Conservation (phyloP, 768 basidiomycete species). For the Sistotremastrum suecicum region DNA sequence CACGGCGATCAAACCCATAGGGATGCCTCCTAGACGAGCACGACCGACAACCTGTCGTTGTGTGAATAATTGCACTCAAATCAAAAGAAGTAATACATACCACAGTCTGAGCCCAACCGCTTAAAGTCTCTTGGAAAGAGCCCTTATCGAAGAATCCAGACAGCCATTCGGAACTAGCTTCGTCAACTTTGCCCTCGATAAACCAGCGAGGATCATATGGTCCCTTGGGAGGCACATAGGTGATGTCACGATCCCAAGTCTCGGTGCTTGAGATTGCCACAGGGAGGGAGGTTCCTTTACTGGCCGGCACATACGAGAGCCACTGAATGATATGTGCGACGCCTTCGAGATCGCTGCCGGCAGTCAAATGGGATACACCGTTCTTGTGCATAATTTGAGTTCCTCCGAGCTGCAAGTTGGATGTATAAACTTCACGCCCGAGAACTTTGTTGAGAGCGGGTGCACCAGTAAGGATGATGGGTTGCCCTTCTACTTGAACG, state of each 20-base stretch:
- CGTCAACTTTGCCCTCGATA: conserved; percentile 88
- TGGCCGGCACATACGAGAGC: conserved; percentile 86
- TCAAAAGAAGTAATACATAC: conserved; percentile 15
- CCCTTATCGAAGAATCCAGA: conserved; percentile 94
- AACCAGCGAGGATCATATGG: conserved; percentile 97
- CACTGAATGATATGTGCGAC: conserved; percentile 89
- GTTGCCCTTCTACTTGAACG: conserved; percentile 97
- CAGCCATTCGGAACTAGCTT: conserved; percentile 58
- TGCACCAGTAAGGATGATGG: conserved; percentile 97
- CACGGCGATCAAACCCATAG: conserved; percentile 95
- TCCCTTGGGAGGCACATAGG: conserved; percentile 82
- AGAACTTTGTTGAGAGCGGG: conserved; percentile 96
- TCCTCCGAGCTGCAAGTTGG: conserved; percentile 94
- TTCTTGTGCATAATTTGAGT: conserved; percentile 99
- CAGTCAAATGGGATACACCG: conserved; percentile 93
- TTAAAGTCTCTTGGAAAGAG: conserved; percentile 97
- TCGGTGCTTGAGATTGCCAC: conserved; percentile 54
- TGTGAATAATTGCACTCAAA: neutral
- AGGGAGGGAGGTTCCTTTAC: conserved; percentile 68
- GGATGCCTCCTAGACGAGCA: conserved; percentile 91
- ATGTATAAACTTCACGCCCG: conserved; percentile 97
- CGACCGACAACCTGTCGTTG: conserved; percentile 56
- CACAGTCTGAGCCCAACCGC: conserved; percentile 99
- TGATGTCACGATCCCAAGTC: conserved; percentile 86
- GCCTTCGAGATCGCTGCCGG: conserved; percentile 90